phyloP scores from a whole-genome alignment of 805 yeast genomes.

The Suhomyces faveliae region DNA sequence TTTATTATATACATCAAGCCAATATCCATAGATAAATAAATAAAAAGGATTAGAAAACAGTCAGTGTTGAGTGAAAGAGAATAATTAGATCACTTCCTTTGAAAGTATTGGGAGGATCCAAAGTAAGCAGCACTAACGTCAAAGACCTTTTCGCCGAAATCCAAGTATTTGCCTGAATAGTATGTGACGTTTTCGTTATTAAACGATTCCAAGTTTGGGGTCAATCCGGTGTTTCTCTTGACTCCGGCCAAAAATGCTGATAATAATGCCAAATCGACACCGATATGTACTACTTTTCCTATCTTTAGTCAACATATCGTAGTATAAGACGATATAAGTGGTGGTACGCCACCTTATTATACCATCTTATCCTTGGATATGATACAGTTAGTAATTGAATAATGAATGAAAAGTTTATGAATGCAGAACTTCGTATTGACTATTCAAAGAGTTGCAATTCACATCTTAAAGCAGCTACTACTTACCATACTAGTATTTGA shows the following conservation, averaged over 20 bases:
- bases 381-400: not conserved
- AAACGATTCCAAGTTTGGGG: slow-evolving; percentile 51
- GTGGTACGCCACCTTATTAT: not conserved
- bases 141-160: slow-evolving; percentile 79
- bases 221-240: slow-evolving; percentile 68
- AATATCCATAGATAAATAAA: not conserved
- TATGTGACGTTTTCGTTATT: slow-evolving; percentile 44
- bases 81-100: slow-evolving; percentile 45
- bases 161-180: slow-evolving; percentile 66
- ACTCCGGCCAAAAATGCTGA: slow-evolving; percentile 73
- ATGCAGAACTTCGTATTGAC: no score
- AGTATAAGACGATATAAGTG: not conserved
- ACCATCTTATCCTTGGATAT: not conserved
- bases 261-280: slow-evolving; percentile 58
- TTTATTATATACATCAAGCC: not conserved
- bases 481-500: not conserved
- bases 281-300: slow-evolving; percentile 56
- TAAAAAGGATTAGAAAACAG: no score
- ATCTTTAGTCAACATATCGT: slow-evolving; percentile 20
- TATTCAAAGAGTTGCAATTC: not conserved
- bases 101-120: slow-evolving; percentile 72
- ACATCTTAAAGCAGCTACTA: not conserved
- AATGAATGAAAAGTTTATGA: not conserved
- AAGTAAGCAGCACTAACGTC: slow-evolving; percentile 70
- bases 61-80: no score